Evolutionary conservation across 2,329 filamentous ascomycete genomes (phyloP).

Genomic region (Fusarium sp.): DNA sequence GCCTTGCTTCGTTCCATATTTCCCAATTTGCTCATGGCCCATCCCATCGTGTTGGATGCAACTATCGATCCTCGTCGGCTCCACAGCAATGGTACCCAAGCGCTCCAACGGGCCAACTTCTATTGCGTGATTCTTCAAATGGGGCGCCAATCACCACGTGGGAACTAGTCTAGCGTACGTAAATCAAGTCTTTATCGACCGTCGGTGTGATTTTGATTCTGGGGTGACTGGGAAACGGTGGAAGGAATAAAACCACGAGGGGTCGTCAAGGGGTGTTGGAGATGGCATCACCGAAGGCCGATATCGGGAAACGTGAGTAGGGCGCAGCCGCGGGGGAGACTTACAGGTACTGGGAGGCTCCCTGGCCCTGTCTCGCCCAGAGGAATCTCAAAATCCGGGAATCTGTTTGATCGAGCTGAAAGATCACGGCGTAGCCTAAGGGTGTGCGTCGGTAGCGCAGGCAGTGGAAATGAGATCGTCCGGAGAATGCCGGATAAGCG

Average conservation of each 20-base stretch:
- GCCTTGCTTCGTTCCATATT: background rate
- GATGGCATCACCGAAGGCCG: background rate
- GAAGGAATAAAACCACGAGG: background rate
- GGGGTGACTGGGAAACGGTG: background rate
- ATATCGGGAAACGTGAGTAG: background rate
- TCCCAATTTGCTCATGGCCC: background rate
- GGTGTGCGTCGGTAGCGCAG: background rate
- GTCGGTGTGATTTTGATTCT: background rate
- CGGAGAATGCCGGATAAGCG: background rate
- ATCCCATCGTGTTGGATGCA: background rate
- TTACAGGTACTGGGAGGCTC: background rate
- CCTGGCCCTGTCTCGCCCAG: background rate
- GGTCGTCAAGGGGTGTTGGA: background rate
- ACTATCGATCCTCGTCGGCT: background rate
- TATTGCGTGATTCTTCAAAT: background rate
- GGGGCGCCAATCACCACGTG: constrained; percentile 1
- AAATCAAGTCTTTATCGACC: background rate
- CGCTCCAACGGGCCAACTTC: background rate
- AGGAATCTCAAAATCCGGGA: background rate
- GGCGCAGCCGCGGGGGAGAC: background rate
- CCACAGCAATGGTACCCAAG: background rate
- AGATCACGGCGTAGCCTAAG: background rate
- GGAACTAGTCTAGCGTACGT: background rate
- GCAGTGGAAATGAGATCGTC: background rate
- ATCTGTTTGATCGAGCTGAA: background rate